Evolutionary conservation across 345 rosid genomes (phyloP).

Genomic region (Angophora floribunda): DNA sequence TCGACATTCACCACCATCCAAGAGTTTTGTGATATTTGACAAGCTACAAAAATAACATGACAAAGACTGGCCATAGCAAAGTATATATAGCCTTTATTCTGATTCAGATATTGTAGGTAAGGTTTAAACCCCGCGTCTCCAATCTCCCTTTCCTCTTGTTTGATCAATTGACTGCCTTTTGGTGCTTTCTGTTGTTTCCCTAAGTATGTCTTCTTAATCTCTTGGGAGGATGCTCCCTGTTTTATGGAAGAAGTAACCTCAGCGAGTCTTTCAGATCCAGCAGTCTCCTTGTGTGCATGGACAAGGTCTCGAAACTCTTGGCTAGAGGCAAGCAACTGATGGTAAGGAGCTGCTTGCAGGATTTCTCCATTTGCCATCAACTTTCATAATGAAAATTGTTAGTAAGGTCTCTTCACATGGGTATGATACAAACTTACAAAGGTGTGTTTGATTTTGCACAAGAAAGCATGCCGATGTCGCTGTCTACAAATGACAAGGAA

Average conservation of each 20-base stretch:
- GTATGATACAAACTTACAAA: neutral
- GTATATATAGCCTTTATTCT: constrained; percentile 66
- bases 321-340: constrained; percentile 49
- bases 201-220: constrained; percentile 43
- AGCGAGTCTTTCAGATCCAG: constrained; percentile 61
- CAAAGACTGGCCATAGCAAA: constrained; percentile 33
- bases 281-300: constrained; percentile 88
- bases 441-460: neutral
- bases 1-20: constrained; percentile 82
- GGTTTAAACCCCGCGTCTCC: constrained; percentile 80
- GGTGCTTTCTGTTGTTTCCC: constrained; percentile 26
- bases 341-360: constrained; percentile 61
- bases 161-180: constrained; percentile 64
- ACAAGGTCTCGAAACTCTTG: constrained; percentile 78
- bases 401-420: neutral
- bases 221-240: constrained; percentile 16
- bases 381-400: constrained; percentile 22
- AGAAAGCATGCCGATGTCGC: neutral
- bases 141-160: constrained; percentile 69
- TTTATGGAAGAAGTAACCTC: constrained; percentile 22
- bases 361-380: constrained; percentile 89
- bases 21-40: constrained; percentile 57
- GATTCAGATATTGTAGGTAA: constrained; percentile 55
- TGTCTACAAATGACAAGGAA: neutral
- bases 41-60: constrained; percentile 37